A percentile compares a stretch with the other conserved stretches of the same genome.
Evolutionary conservation across 164 flowering plant species (phyloP).

Genomic region (Echeveria elegans): DNA sequence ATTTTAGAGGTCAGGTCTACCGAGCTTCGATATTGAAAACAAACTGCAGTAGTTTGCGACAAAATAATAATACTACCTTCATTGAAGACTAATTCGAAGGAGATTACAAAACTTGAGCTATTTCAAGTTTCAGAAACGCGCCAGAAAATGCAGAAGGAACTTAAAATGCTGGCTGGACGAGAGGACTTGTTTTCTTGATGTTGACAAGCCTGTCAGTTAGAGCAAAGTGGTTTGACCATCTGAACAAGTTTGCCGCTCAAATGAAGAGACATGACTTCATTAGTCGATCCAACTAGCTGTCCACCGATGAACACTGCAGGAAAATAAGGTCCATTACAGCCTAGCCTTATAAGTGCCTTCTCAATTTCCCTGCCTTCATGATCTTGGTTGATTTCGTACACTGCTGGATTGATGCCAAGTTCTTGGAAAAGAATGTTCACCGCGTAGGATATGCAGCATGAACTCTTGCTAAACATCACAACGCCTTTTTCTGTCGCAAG

Average conservation of each 20-base stretch:
- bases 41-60: too few species aligned
- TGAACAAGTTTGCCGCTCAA: conserved; percentile 9
- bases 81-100: conserved; percentile 2
- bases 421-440: conserved; percentile 9
- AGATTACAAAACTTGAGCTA: background rate
- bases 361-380: conserved; percentile 7
- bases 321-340: conserved; percentile 9
- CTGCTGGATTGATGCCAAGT: conserved; percentile 6
- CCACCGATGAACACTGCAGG: conserved; percentile 11
- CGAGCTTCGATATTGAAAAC: too few species aligned
- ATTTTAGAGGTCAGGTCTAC: background rate
- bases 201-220: background rate
- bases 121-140: background rate
- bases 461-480: conserved; percentile 9
- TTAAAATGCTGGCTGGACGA: background rate
- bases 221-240: conserved; percentile 1
- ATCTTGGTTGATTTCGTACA: conserved; percentile 6
- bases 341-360: conserved; percentile 6
- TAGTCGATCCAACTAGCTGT: conserved; percentile 8
- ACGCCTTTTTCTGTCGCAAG: conserved; percentile 7
- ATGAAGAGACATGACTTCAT: conserved; percentile 10
- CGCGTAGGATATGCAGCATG: conserved; percentile 9
- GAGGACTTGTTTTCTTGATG: background rate
- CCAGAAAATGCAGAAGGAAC: background rate
- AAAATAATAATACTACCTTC: background rate